Base-by-base conservation (phyloP, 2,329 filamentous ascomycete genomes). In the Aspergillus ibericus region DNA sequence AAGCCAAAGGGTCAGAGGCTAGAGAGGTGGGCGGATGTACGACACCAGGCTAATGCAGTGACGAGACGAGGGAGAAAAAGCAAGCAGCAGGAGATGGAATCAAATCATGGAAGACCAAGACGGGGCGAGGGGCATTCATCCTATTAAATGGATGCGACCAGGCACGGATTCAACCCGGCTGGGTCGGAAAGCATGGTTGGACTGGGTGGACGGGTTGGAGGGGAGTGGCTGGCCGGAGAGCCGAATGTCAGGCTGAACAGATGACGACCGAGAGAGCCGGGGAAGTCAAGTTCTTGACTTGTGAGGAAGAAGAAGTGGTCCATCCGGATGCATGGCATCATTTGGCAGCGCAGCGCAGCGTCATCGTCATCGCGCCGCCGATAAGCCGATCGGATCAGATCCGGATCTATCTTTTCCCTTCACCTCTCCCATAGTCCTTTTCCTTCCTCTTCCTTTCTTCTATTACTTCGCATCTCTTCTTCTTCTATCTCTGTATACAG, bases 161-260 rank as follows among this genome's bases (percentile, higher is more conserved):
- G 50, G 50, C 51, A 59, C 38, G 20, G 40, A 55, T 20, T 55
- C 47, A 40, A 55, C 22, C 58, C 61, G 61, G 61, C 61, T 62
- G 59, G 61, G 42, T 58, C 59, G 61, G 57, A 60, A 60, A 54
- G 52, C 53, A 62, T 60, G 55, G 53, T 63, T 59, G 60, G 55
- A 48, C 53, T 18, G 52, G 36, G 13, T 18, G 36, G 44, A 54
- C 20, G 47, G 27, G 34, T 35, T 36, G 53, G 42, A 46, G 48
- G 27, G 54, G 46, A 46, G 58, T 60, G 60, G 60, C 55, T 62
- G 60, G 60, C 36, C 47, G 36, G 34, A 52, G 32, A 49, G 29
- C 25, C 40, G 35, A 48, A 42, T 53, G 34, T 40, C 42, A 49
- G 49, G 22, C 36, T 15, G 34, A 58, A 29, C 44, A 54, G 44